Evolutionary conservation across 768 basidiomycete species (phyloP).

Genomic region (Termitomyces bulborhizus): DNA sequence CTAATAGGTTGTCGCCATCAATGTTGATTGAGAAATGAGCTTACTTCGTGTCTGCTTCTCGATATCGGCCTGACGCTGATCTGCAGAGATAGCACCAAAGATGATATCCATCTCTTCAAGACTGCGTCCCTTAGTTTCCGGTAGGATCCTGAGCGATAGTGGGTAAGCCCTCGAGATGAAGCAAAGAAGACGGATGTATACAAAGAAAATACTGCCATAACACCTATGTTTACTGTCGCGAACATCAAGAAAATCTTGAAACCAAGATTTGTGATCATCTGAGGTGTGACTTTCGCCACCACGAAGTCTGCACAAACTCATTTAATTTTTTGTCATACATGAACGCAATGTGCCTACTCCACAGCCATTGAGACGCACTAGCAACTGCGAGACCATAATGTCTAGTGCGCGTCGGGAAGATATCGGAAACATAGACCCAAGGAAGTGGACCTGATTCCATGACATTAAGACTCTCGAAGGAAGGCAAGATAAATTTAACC

Average conservation of each 20-base stretch:
- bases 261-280: constrained; percentile 52
- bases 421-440: constrained; percentile 71
- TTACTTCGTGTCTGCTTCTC: background rate
- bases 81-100: constrained; percentile 42
- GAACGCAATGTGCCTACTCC: constrained; percentile 35
- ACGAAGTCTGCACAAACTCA: constrained; percentile 49
- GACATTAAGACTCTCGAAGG: constrained; percentile 11
- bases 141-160: constrained; percentile 35
- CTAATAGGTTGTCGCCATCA: background rate
- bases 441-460: constrained; percentile 71
- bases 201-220: constrained; percentile 63
- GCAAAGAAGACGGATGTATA: constrained; percentile 21
- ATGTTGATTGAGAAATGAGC: too few relatives aligned
- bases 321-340: background rate
- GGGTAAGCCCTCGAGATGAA: background rate
- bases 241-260: constrained; percentile 79
- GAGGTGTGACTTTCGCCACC: constrained; percentile 65
- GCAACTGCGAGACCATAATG: constrained; percentile 76
- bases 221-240: constrained; percentile 64
- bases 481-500: background rate
- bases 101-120: constrained; percentile 51
- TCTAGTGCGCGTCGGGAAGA: constrained; percentile 81
- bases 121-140: constrained; percentile 56
- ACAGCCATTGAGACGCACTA: constrained; percentile 78
- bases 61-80: too few relatives aligned